Base-by-base conservation (phyloP, 2,329 filamentous ascomycete genomes). In the Hirsutella thompsonii region DNA sequence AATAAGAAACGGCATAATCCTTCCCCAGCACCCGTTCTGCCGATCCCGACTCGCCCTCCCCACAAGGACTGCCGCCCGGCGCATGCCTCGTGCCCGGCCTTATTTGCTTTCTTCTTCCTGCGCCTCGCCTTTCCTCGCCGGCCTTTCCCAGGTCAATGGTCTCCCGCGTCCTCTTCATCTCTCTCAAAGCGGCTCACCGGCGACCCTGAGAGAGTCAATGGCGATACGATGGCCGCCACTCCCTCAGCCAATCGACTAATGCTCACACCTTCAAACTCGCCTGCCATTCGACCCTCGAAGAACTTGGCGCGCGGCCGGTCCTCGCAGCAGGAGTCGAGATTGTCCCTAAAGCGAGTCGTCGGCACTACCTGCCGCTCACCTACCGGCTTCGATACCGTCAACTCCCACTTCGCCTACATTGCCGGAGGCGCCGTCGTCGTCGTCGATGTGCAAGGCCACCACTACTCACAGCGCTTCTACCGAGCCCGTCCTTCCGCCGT, bases 401-500 rank as follows among this genome's bases (percentile, higher is more conserved):
- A 81, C 33, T 76, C 80, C 11, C 81, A 74, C 39, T 94, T 96
- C 61, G 88, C 88, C 42, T 92, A 94, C 58, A 89, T 88, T 47
- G 90, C 92, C 8, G 92, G 92, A 42, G 92, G 88, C 9, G 87
- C 90, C 35, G 90, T 87, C n/a, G 86, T 98, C 1, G 76, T 96
- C 16, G 86, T 89, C 8, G 80, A 84, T 50, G 70, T 95, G 40
- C 76, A 86, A 47, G 75, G 79, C 39, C 70, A 83, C 55, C 60
- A 67, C 39, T 75, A 73, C 53, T 74, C 73, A 1, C 90, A 96
- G 58, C 81, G 87, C 44, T 96, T 96, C 67, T 96, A 86, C 66
- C 79, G 88, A 55, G 92, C 90, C 33, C 77, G 85, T 26, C 88
- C 89, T 10, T 78, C 79, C 19, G 83, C 86, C 5, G 60, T 83